Evolutionary conservation across 108 stramenopile species (phyloP), one percentile per base, ranked within the genome.

Genomic region (Discostella stelligeroides): DNA sequence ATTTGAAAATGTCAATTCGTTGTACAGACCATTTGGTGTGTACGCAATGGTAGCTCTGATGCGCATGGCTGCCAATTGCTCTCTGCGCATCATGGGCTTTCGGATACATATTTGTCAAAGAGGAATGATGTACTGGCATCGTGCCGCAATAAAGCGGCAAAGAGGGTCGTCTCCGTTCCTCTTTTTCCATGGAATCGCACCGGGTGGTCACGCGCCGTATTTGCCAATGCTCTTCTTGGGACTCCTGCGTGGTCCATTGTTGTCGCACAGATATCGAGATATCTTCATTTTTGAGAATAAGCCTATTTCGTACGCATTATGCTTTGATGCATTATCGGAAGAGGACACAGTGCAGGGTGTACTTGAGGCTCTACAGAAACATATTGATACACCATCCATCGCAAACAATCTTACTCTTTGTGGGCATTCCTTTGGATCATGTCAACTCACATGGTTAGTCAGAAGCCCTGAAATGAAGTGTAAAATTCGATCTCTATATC

Each of bases 361-460:
- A 21, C 15, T 69, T 34, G 88, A 95, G 45, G 83, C 80, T 10
- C 27, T 87, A 12, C 48, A 77, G 25, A 30, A 25, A 12, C 82
- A 80, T 65, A 43, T 83, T 24, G 70, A 73, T 30, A 25, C 37
- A 0, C 15, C 20, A 37, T 21, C 24, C 0, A 2, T 15, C 15
- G 38, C 50, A 27, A 76, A 40, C 15, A 51, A 70, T 41, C 48
- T 91, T 2, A 59, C 71, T n/a, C 37, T 94, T 0, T 73, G 84
- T 18, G 92, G 94, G 0, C 96, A 97, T 82, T 92, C 91, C n/a
- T 89, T 97, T 68, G 96, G 96, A 21, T 85, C 89, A 2, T 91
- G 85, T 53, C 89, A 81, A 15, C 66, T 94, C 12, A 91, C 93
- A 0, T 90, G 89, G 94, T 23, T 92, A 34, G 17, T 95, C 12